Evolutionary conservation across 2,329 filamentous ascomycete genomes (phyloP).

Genomic region (Penicillium nordicum): DNA sequence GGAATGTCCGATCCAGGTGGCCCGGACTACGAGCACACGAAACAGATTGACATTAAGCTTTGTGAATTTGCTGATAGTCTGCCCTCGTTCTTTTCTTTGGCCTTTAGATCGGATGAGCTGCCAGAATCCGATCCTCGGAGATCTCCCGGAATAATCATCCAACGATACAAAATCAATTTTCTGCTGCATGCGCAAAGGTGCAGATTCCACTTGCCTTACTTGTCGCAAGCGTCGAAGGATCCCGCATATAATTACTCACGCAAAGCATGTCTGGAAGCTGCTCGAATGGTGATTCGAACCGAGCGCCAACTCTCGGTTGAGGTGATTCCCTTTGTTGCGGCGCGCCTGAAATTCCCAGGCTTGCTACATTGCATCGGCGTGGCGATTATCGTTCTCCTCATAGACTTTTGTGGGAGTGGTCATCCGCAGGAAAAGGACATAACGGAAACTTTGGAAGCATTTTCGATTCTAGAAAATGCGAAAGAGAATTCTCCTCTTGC

Average conservation of each 20-base stretch:
- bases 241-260: conserved; percentile 32
- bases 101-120: conserved; percentile 1
- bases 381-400: too few relatives aligned
- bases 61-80: conserved; percentile 28
- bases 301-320: conserved; percentile 22
- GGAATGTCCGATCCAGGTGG: conserved; percentile 12
- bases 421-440: conserved; percentile 25
- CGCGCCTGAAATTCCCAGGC: conserved; percentile 28
- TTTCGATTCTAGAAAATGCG: conserved; percentile 34
- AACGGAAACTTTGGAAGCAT: conserved; percentile 33
- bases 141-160: conserved; percentile 24
- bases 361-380: conserved; percentile 21
- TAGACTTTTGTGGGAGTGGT: too few relatives aligned
- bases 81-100: conserved; percentile 35
- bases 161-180: conserved; percentile 37
- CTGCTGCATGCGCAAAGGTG: conserved; percentile 36
- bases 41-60: conserved; percentile 36
- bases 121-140: conserved; percentile 7
- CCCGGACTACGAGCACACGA: conserved; percentile 29
- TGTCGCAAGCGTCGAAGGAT: conserved; percentile 29
- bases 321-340: conserved; percentile 18
- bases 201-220: conserved; percentile 39
- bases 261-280: conserved; percentile 34
- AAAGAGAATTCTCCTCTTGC: conserved; percentile 29
- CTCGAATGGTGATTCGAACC: conserved; percentile 32